phyloP scores from a whole-genome alignment of 2,329 filamentous ascomycete species.

The Aspergillus pseudoglaucus region DNA sequence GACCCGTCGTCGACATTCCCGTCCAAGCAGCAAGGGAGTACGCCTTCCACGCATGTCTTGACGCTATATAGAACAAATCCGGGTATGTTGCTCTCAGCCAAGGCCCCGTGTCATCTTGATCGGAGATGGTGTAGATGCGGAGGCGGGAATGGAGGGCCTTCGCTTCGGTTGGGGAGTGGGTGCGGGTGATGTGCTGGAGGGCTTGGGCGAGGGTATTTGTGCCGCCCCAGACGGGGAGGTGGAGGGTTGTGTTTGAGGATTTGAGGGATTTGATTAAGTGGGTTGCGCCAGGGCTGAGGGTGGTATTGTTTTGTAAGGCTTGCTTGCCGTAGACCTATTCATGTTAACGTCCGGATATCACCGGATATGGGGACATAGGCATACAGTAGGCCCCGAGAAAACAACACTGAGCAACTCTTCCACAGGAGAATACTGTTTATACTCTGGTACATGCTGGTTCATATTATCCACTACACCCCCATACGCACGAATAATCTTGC shows the following conservation, averaged over 20 bases:
- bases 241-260: constrained; percentile 41
- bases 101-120: constrained; percentile 52
- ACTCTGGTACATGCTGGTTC: constrained; percentile 42
- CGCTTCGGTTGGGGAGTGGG: constrained; percentile 21
- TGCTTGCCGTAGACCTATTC: constrained; percentile 28
- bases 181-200: constrained; percentile 29
- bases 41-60: constrained; percentile 51
- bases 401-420: constrained; percentile 32
- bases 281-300: constrained; percentile 22
- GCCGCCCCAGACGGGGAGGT: constrained; percentile 50
- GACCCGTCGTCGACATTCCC: constrained; percentile 44
- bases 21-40: constrained; percentile 52
- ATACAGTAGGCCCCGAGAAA: constrained; percentile 34
- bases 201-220: constrained; percentile 48
- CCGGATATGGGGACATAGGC: constrained; percentile 8
- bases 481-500: constrained; percentile 41
- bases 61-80: constrained; percentile 51
- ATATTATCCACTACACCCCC: constrained; percentile 42
- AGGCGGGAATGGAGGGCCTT: constrained; percentile 37
- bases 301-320: constrained; percentile 24
- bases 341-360: too few species aligned
- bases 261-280: constrained; percentile 21
- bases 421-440: constrained; percentile 37
- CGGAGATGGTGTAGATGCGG: constrained; percentile 52
- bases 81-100: constrained; percentile 53